These are phyloP conservation scores for Cryptococcus deneoformans DNA, from an alignment of 1,284 basidiomycete species.

Conservation along the genomic window DNA sequence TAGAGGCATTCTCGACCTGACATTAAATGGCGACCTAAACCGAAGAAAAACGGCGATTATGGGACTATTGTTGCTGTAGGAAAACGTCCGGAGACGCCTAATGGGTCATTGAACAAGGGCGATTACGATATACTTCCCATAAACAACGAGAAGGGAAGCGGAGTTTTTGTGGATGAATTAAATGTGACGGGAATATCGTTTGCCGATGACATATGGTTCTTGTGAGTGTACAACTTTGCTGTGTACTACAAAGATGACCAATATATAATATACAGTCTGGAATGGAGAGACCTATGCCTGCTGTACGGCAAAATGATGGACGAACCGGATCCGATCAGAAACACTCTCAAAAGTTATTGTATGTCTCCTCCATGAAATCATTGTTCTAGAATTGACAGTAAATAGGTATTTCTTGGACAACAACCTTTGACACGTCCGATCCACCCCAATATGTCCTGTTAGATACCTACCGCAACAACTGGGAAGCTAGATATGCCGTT, in stretches of 20 bases:
- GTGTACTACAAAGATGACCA: not conserved
- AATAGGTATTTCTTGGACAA: slow-evolving; percentile 31
- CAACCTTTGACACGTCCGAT: slow-evolving; percentile 18
- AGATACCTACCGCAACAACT: slow-evolving; percentile 6
- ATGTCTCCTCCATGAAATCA: not conserved
- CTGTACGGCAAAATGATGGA: slow-evolving; percentile 35
- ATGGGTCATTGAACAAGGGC: no score
- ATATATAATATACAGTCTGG: slow-evolving; percentile 6
- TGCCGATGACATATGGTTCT: slow-evolving; percentile 28
- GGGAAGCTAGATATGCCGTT: slow-evolving; percentile 26
- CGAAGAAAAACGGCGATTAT: no score
- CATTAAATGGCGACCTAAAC: no score
- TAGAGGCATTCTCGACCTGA: no score
- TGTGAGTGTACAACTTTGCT: slow-evolving; percentile 16
- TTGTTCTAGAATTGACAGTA: not conserved
- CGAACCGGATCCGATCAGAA: slow-evolving; percentile 20
- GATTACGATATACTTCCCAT: no score
- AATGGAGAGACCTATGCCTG: slow-evolving; percentile 21
- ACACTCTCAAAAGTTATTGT: slow-evolving; percentile 26
- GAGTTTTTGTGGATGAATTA: slow-evolving; percentile 10
- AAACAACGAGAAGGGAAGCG: no score
- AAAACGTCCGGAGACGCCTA: no score
- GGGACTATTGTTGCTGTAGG: no score
- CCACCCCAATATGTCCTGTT: slow-evolving; percentile 21
- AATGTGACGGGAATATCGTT: slow-evolving; percentile 23